A percentile compares a stretch with the other conserved stretches of the same genome.
phyloP scores from a whole-genome alignment of 345 rosid species.

The Brassica napus region DNA sequence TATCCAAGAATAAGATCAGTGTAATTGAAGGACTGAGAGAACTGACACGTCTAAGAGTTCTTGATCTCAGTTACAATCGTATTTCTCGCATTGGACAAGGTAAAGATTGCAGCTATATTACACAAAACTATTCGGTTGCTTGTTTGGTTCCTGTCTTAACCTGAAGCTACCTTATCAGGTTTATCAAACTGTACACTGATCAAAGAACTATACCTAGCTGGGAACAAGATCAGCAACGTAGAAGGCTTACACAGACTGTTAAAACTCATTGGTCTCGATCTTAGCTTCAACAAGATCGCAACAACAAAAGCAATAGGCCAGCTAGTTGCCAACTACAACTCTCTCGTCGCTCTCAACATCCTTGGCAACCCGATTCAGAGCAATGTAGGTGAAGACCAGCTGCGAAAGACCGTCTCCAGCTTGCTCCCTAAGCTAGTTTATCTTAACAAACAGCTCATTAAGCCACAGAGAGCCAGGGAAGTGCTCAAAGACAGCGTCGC shows the following conservation, averaged over 20 bases:
- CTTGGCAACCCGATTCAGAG: slow-evolving; percentile 77
- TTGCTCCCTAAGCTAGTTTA: slow-evolving; percentile 81
- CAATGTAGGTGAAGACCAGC: slow-evolving; percentile 77
- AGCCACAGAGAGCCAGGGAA: slow-evolving; percentile 75
- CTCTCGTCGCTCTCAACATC: slow-evolving; percentile 74
- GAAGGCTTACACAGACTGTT: slow-evolving; percentile 91
- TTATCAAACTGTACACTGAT: slow-evolving; percentile 78
- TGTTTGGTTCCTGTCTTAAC: slow-evolving; percentile 6
- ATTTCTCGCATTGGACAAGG: slow-evolving; percentile 89
- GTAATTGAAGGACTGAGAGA: slow-evolving; percentile 87
- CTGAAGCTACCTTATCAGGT: slow-evolving; percentile 44
- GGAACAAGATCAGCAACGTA: slow-evolving; percentile 84
- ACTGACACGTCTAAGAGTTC: slow-evolving; percentile 64
- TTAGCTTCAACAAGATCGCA: slow-evolving; percentile 93
- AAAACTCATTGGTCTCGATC: slow-evolving; percentile 80
- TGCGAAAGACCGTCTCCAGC: slow-evolving; percentile 66
- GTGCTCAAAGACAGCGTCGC: slow-evolving; percentile 71
- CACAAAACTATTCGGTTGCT: background rate
- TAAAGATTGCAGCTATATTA: slow-evolving; percentile 26
- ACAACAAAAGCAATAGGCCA: slow-evolving; percentile 83
- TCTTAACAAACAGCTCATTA: slow-evolving; percentile 79
- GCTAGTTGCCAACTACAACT: slow-evolving; percentile 85
- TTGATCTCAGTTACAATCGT: slow-evolving; percentile 92
- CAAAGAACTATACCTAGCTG: slow-evolving; percentile 86
- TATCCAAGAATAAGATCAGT: slow-evolving; percentile 82